Conservation (phyloP, 805 yeast genomes). For the Saturnispora serradocipensis region DNA sequence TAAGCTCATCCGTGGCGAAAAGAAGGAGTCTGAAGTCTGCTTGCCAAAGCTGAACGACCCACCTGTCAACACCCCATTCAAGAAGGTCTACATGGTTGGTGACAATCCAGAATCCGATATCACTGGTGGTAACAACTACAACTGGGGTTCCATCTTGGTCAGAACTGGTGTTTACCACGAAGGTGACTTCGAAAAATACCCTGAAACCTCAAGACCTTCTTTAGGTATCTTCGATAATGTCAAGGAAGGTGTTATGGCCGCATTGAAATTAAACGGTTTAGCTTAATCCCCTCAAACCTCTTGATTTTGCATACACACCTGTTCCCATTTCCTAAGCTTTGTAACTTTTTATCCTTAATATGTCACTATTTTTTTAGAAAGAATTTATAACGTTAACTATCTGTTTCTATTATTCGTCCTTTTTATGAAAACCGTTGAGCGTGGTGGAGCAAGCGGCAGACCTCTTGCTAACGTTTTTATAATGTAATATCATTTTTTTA, state of each 20-base stretch:
- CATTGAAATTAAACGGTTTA: conserved; percentile 16
- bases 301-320: background rate
- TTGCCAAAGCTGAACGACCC: conserved; percentile 37
- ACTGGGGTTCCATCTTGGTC: conserved; percentile 83
- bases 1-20: conserved; percentile 24
- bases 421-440: background rate
- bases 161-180: conserved; percentile 81
- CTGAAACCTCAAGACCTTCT: conserved; percentile 33
- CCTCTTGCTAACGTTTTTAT: too few relatives aligned
- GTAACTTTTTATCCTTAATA: background rate
- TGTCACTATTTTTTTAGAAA: background rate
- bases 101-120: conserved; percentile 95
- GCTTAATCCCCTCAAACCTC: background rate
- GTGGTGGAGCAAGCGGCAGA: too few relatives aligned
- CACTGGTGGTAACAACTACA: conserved; percentile 74
- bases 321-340: background rate
- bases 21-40: conserved; percentile 18
- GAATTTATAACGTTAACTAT: background rate
- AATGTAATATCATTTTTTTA: too few relatives aligned
- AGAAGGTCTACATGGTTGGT: conserved; percentile 86
- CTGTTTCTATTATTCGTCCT: background rate
- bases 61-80: conserved; percentile 36
- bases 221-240: conserved; percentile 44
- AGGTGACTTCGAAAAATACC: conserved; percentile 33
- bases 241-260: conserved; percentile 32